Base-by-base conservation (phyloP, 169 alveolate genomes). In the Eimeria falciformis region DNA sequence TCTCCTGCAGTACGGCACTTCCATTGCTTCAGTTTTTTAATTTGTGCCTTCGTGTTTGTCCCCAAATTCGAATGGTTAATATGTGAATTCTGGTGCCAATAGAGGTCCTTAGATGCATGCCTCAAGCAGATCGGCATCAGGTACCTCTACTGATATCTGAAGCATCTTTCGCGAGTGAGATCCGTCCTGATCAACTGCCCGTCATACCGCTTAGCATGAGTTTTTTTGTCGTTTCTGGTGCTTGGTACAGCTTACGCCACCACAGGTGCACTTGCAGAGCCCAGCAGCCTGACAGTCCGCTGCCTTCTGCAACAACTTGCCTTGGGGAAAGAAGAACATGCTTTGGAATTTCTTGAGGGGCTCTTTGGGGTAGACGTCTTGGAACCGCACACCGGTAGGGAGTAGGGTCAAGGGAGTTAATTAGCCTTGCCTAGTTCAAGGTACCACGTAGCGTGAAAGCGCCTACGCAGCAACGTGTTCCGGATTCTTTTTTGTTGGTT, bases 221-320 rank as follows among this genome's bases (percentile, higher is more conserved):
- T 53, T 53, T 17, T 12, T 1, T 12, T 53, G 65, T 21, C n/a
- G 17, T 53, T 21, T 53, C 65, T 17, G 17, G 65, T 62, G 37
- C 25, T 62, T 23, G 18, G 37, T 11, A 23, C 81, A 69, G 81
- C 25, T 47, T 23, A 37, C 47, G 17, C 25, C 27, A 12, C 81
- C 18, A n/a, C 37, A 37, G 23, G 37, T 69, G 37, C 25, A 45
- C 47, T 23, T 37, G 17, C 81, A 69, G 81, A 69, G 53, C 81
- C 81, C 46, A 69, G 53, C 81, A 69, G 81, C 81, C 53, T 69
- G 25, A 69, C 81, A 12, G 37, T 69, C 53, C 81, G 81, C 53
- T 27, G 47, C 23, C 6, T 69, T 27, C 14, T 69, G 55, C 81
- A 69, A 37, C 81, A 9, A 3, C 81, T 69, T 23, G 81, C 81